Evolutionary conservation across 2,329 filamentous ascomycete species (phyloP).

Genomic region (Zopfia rhizophila): DNA sequence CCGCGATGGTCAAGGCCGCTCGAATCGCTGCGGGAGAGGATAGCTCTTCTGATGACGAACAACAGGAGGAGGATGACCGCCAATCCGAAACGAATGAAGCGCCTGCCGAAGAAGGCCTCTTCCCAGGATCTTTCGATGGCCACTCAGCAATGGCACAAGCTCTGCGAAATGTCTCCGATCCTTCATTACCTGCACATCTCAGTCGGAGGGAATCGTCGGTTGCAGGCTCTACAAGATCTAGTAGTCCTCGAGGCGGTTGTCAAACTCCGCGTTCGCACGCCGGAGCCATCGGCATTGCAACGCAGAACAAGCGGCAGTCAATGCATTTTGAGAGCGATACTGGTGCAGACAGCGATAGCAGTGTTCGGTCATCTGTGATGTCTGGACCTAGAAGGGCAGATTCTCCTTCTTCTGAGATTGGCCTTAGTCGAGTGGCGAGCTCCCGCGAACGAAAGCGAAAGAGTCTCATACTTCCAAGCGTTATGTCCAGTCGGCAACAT

Average conservation of each 20-base stretch:
- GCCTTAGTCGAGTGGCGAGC: slow-evolving; percentile 79
- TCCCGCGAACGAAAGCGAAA: slow-evolving; percentile 85
- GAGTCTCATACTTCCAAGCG: slow-evolving; percentile 83
- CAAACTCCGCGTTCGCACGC: slow-evolving; percentile 89
- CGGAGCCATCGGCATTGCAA: slow-evolving; percentile 66
- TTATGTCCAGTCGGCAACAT: slow-evolving; percentile 84
- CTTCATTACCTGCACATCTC: slow-evolving; percentile 55
- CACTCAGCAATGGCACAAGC: slow-evolving; percentile 67
- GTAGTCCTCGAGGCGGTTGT: slow-evolving; percentile 83
- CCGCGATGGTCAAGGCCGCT: slow-evolving; percentile 88
- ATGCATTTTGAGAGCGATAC: slow-evolving; percentile 85
- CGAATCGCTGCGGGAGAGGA: slow-evolving; percentile 86
- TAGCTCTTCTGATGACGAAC: slow-evolving; percentile 74
- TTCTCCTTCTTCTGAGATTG: slow-evolving; percentile 89
- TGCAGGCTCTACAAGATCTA: slow-evolving; percentile 82
- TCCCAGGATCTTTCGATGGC: slow-evolving; percentile 68
- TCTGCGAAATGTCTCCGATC: slow-evolving; percentile 65
- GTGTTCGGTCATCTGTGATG: slow-evolving; percentile 81
- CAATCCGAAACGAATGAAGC: slow-evolving; percentile 55
- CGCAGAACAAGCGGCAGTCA: slow-evolving; percentile 77
- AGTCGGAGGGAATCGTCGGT: slow-evolving; percentile 68
- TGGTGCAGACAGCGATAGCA: slow-evolving; percentile 87
- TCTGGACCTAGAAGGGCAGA: slow-evolving; percentile 80
- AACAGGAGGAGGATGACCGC: slow-evolving; percentile 60
- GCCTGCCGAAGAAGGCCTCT: slow-evolving; percentile 66